These are phyloP conservation scores for Dictyostelium brefeldianum DNA, from an alignment of 78 protist genomes.

Conservation along the genomic window DNA sequence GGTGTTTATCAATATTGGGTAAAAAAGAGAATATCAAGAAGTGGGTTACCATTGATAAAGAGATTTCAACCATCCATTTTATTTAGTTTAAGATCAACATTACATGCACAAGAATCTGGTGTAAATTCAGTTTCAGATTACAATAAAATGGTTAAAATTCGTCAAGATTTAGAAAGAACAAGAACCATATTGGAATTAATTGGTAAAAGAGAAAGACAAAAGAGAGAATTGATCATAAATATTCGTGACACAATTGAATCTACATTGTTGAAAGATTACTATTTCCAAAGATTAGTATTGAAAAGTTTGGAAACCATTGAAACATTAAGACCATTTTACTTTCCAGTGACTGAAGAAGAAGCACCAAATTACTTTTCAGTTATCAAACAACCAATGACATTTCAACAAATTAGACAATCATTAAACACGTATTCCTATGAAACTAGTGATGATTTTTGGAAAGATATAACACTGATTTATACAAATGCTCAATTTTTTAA, in stretches of 20 bases:
- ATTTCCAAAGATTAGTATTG: background rate
- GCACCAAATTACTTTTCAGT: slow-evolving; percentile 40
- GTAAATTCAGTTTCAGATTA: slow-evolving; percentile 18
- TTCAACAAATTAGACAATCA: slow-evolving; percentile 17
- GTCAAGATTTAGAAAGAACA: slow-evolving; percentile 55
- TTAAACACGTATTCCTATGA: slow-evolving; percentile 30
- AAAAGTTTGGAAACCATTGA: slow-evolving; percentile 12
- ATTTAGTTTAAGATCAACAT: slow-evolving; percentile 56
- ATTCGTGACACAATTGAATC: background rate
- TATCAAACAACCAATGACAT: slow-evolving; percentile 45
- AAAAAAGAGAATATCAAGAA: slow-evolving; percentile 63
- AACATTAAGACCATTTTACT: slow-evolving; percentile 15
- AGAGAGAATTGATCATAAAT: slow-evolving; percentile 1
- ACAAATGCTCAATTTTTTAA: slow-evolving; percentile 56
- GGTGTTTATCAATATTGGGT: slow-evolving; percentile 74
- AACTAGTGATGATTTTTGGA: slow-evolving; percentile 17
- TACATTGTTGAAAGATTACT: background rate
- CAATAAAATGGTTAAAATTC: slow-evolving; percentile 12
- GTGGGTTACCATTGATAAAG: slow-evolving; percentile 66
- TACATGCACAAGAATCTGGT: slow-evolving; percentile 42
- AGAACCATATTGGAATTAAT: slow-evolving; percentile 57
- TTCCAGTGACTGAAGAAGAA: slow-evolving; percentile 43
- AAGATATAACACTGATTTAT: slow-evolving; percentile 15
- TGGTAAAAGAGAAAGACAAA: slow-evolving; percentile 36
- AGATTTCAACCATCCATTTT: slow-evolving; percentile 76